Evolutionary conservation across 2,329 filamentous ascomycete genomes (phyloP), one percentile per base, ranked within the genome.

Genomic region (Incumbomyces lentus): DNA sequence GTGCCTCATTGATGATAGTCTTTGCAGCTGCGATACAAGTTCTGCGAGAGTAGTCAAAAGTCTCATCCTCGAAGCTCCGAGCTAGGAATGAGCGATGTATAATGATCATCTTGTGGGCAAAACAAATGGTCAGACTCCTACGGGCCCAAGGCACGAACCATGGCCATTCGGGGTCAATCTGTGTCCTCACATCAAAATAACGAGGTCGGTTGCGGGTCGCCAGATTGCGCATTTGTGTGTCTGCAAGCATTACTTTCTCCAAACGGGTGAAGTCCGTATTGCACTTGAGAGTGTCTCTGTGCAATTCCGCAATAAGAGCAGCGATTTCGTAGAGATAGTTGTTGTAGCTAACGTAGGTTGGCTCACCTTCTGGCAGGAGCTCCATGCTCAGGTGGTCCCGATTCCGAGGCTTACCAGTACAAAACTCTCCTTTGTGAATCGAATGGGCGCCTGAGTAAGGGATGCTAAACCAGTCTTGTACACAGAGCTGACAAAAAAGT

Each of bases 381-480:
- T 50, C 48, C 51, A 55, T 53, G 1, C 59, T 62, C 16, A 66
- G 57, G 32, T 69, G 64, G 19, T 68, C 57, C 36, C 64, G 62
- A 40, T 62, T 57, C 7, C 53, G 51, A 1, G 66, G 66, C 26
- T 55, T 62, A 2, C 54, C 49, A 1, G 64, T 62, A 2, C 56
- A 64, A 42, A 62, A 66, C 32, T 66, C 60, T 12, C 56, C 46
- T 19, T 55, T 62, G 35, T 67, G 61, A 34, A 68, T 59, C 6
- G 54, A 56, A 37, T 67, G 64, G 26, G 58, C 61, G 36, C 62
- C 62, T 4, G 62, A 62, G n/a, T 66, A 68, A 2, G 64, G 64
- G 1, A 64, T 63, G 11, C 61, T 65, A 42, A 69, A 60, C 67
- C 67, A 70, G 46, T 69, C 67, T 52, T 69, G 66, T 17, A 62